These are phyloP conservation scores for Verticillium dahliae DNA, from an alignment of 2,329 filamentous ascomycete genomes.

Conservation along the genomic window DNA sequence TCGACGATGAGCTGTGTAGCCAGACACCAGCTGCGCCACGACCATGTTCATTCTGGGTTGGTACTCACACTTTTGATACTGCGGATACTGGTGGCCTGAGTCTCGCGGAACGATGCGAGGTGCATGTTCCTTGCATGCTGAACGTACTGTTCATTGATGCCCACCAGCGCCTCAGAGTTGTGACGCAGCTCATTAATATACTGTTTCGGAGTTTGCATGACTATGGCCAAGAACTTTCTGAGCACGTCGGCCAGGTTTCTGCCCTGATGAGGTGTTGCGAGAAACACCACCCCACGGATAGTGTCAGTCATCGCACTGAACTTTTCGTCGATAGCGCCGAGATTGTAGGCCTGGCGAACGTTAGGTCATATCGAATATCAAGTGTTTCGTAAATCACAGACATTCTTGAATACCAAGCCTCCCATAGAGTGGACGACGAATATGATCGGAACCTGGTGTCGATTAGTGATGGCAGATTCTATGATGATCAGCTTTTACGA, in stretches of 20 bases:
- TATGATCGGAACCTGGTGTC: slow-evolving; percentile 21
- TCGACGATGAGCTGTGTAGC: slow-evolving; percentile 23
- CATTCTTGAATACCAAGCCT: slow-evolving; percentile 30
- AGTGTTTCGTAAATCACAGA: too few relatives aligned
- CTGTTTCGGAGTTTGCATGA: slow-evolving; percentile 18
- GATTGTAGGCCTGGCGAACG: too few relatives aligned
- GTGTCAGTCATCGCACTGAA: slow-evolving; percentile 22
- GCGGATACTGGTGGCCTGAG: slow-evolving; percentile 13
- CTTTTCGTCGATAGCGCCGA: too few relatives aligned
- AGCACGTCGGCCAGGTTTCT: slow-evolving; percentile 28
- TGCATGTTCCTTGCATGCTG: slow-evolving; percentile 25
- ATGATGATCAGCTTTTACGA: neutral
- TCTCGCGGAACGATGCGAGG: slow-evolving; percentile 41
- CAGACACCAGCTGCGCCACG: too few relatives aligned
- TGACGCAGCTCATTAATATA: slow-evolving; percentile 30
- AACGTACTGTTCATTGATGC: slow-evolving; percentile 36
- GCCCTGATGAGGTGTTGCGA: slow-evolving; percentile 34
- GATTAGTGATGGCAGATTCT: too few relatives aligned
- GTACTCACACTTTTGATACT: too few relatives aligned
- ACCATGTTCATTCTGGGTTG: too few relatives aligned
- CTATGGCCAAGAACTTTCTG: slow-evolving; percentile 24
- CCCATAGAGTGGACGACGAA: slow-evolving; percentile 41
- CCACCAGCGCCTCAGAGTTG: slow-evolving; percentile 24
- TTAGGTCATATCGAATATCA: too few relatives aligned
- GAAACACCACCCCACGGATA: slow-evolving; percentile 18